Percentiles rank a stretch among this genome's conserved stretches.
Conservation (phyloP, 768 basidiomycete species). For the Aureoboletus auriporus region DNA sequence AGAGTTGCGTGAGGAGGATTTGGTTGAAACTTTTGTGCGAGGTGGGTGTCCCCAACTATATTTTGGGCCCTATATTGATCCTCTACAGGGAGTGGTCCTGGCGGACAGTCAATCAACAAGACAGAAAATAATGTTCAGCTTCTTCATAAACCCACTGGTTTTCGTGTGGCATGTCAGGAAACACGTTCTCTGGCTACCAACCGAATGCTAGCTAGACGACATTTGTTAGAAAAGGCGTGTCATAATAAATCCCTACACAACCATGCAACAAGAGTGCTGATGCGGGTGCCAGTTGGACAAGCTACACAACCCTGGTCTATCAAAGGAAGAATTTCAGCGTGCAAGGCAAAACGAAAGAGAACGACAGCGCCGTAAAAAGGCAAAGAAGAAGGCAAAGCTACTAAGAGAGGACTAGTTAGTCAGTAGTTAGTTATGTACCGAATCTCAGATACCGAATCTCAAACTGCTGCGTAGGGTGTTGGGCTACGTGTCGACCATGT, state of each 20-base stretch:
- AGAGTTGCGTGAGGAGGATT: conserved; percentile 68
- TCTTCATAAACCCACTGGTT: conserved; percentile 82
- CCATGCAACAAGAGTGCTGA: conserved; percentile 15
- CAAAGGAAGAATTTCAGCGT: conserved; percentile 60
- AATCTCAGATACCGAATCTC: too few species aligned
- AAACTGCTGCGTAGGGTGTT: not conserved
- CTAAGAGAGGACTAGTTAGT: conserved; percentile 9
- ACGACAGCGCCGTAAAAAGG: conserved; percentile 70
- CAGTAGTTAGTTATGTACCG: too few species aligned
- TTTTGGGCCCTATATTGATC: conserved; percentile 7
- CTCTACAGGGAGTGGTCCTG: conserved; percentile 76
- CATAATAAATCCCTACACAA: conserved; percentile 19
- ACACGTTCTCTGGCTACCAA: conserved; percentile 83
- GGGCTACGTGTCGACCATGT: conserved; percentile 13
- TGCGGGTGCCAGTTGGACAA: conserved; percentile 57
- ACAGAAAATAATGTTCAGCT: conserved; percentile 89
- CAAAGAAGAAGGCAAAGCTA: conserved; percentile 56
- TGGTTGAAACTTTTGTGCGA: conserved; percentile 86
- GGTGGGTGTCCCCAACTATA: conserved; percentile 41
- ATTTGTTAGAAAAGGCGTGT: conserved; percentile 74
- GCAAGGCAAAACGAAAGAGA: conserved; percentile 78
- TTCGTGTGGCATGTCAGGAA: conserved; percentile 84
- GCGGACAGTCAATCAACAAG: conserved; percentile 97
- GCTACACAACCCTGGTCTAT: conserved; percentile 69
- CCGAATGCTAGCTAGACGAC: conserved; percentile 68